These are phyloP conservation scores for Entomortierella chlamydospora DNA, from an alignment of 192 early-diverging fungal species.

Conservation along the genomic window DNA sequence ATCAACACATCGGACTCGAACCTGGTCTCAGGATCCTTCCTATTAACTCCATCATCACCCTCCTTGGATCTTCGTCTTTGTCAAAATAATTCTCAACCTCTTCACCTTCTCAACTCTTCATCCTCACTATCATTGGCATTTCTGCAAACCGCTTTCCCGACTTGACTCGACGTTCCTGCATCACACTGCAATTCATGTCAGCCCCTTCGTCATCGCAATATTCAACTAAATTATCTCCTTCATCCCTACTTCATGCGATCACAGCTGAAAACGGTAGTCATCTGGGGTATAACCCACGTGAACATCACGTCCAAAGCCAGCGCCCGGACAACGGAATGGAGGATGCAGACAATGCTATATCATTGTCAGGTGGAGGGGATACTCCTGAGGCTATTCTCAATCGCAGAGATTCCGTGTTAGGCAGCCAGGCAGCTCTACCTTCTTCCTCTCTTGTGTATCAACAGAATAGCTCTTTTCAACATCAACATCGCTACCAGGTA, in stretches of 20 bases:
- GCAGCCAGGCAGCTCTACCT: background rate
- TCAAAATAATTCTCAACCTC: background rate
- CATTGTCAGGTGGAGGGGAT: background rate
- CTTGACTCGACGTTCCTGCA: background rate
- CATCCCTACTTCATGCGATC: background rate
- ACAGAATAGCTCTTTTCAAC: background rate
- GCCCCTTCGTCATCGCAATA: background rate
- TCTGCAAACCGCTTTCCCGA: background rate
- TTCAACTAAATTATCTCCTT: slow-evolving; percentile 8
- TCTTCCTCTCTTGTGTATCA: slow-evolving; percentile 3
- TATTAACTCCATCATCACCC: background rate
- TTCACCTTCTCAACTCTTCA: background rate
- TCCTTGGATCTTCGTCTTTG: no score
- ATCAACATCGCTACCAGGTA: slow-evolving; percentile 2
- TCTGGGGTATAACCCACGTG: slow-evolving; percentile 14
- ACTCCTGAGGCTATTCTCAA: background rate
- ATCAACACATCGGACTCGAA: background rate
- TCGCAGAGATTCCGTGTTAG: background rate
- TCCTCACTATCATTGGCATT: background rate
- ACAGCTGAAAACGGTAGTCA: background rate
- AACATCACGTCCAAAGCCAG: no score
- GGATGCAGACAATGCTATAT: background rate
- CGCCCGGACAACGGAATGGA: background rate
- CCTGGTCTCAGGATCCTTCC: background rate
- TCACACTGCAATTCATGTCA: background rate